Percentiles rank a stretch among this genome's conserved stretches.
Conservation (phyloP, 164 flowering plant genomes). For the Dillenia turbinata region DNA sequence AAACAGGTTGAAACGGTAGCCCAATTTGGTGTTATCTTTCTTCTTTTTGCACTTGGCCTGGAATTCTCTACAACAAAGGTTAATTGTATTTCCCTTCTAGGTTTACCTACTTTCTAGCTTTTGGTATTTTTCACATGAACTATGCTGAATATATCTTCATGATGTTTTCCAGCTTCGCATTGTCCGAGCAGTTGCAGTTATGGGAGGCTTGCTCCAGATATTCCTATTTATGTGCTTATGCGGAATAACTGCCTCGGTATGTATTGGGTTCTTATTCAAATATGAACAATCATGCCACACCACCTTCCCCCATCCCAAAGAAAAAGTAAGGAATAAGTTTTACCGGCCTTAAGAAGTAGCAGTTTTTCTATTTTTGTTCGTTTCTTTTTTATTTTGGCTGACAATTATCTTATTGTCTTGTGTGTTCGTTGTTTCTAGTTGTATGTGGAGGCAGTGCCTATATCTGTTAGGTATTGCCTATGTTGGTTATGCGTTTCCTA, state of each 20-base stretch:
- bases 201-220: constrained; percentile 90
- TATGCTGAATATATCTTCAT: constrained; percentile 6
- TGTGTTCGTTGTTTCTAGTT: too few species aligned
- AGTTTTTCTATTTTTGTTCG: too few species aligned
- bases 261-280: constrained; percentile 8
- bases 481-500: too few species aligned
- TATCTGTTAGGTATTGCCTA: too few species aligned
- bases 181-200: constrained; percentile 94
- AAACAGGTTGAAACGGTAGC: constrained; percentile 98
- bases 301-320: too few species aligned
- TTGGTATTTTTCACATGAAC: neutral
- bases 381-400: too few species aligned
- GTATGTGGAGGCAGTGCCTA: too few species aligned
- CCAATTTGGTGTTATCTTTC: constrained; percentile 98
- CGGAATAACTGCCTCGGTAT: constrained; percentile 85
- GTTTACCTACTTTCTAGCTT: neutral
- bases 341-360: too few species aligned
- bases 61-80: constrained; percentile 95
- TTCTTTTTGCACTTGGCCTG: constrained; percentile 94
- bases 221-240: constrained; percentile 90
- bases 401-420: too few species aligned
- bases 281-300: too few species aligned
- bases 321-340: too few species aligned
- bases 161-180: constrained; percentile 72
- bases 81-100: constrained; percentile 6